phyloP scores from a whole-genome alignment of 176 grass and related monocot genomes.

The Rhipidocladum racemiflorum region DNA sequence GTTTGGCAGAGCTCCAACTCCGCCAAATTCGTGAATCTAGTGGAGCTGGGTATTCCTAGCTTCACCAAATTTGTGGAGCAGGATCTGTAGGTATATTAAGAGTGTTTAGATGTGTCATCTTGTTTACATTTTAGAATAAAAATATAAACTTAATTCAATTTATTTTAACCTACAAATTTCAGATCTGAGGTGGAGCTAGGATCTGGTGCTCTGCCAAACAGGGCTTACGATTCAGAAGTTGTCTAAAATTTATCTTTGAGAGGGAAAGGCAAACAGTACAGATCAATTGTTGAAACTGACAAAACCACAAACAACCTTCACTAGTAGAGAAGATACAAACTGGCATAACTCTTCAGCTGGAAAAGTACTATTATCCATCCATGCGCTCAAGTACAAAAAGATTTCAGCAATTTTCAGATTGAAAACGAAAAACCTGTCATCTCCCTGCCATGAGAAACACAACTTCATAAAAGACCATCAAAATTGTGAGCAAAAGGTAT shows the following conservation, averaged over 20 bases:
- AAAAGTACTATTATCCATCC: conserved; percentile 36
- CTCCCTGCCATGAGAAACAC: conserved; percentile 52
- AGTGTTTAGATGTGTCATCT: too few relatives aligned
- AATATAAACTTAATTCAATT: too few relatives aligned
- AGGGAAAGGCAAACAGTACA: neutral
- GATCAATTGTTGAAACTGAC: neutral
- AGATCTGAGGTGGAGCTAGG: too few relatives aligned
- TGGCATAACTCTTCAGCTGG: conserved; percentile 56
- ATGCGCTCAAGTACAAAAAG: conserved; percentile 53
- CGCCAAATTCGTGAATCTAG: too few relatives aligned
- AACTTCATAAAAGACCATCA: neutral
- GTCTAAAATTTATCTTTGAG: neutral
- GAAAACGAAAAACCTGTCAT: conserved; percentile 63
- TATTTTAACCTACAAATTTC: too few relatives aligned
- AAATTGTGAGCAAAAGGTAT: conserved; percentile 22
- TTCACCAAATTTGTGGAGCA: too few relatives aligned
- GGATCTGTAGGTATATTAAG: too few relatives aligned
- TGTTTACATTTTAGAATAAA: too few relatives aligned
- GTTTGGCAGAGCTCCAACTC: too few relatives aligned
- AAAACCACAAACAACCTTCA: conserved; percentile 39
- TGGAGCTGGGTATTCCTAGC: too few relatives aligned
- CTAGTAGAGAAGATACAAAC: conserved; percentile 54
- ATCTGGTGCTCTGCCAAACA: too few relatives aligned
- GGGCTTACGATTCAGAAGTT: neutral
- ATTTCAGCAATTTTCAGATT: conserved; percentile 76